Base-by-base conservation (phyloP, 306 rosid genomes). In the Lithocarpus polystachyus region DNA sequence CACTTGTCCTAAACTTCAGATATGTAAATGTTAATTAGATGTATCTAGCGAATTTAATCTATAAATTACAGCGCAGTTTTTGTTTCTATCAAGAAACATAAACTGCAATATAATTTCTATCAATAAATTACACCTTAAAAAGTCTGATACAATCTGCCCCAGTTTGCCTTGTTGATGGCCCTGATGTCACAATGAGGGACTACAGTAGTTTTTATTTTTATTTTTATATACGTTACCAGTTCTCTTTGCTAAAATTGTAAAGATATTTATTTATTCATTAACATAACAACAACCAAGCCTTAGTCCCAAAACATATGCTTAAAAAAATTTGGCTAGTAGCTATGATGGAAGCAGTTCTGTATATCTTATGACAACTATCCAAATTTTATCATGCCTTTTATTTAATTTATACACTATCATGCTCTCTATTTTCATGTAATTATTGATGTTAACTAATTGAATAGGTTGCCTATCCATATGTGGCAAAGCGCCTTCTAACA, bases 401-500 rank as follows among this genome's bases (percentile, higher is more conserved):
- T 80, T 56, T 75, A 48, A 40, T 40, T 40, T 40, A 40, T 48
- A 48, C 53, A 48, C 53, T 67, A 35, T 35, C 72, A 9, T 60
- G 26, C 75, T 59, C 78, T 83, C 60, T 74, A 51, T 80, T 56
- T 75, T 72, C 45, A 15, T 71, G 24, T 28, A 9, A 70, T 64
- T 70, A 62, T 29, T 83, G 79, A 84, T 75, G 33, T 74, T 28
- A 3, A 64, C 82, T 54, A 71, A 45, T 79, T 77, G 84, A 86
- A 79, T 83, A 96, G 99, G 99, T 96, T 76, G 99, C 99, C 64
- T 96, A 93, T 87, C 99, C 99, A 79, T 96, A 96, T 73, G 87
- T 96, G 80, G 99, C 99, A 45, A 96, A 96, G 88, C 91, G 99
- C 70, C 91, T 96, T 73, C 80, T 96, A 56, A 96, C 98, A 59